phyloP scores from a whole-genome alignment of 352 stramenopile genomes.

The Pythium brassicae region DNA sequence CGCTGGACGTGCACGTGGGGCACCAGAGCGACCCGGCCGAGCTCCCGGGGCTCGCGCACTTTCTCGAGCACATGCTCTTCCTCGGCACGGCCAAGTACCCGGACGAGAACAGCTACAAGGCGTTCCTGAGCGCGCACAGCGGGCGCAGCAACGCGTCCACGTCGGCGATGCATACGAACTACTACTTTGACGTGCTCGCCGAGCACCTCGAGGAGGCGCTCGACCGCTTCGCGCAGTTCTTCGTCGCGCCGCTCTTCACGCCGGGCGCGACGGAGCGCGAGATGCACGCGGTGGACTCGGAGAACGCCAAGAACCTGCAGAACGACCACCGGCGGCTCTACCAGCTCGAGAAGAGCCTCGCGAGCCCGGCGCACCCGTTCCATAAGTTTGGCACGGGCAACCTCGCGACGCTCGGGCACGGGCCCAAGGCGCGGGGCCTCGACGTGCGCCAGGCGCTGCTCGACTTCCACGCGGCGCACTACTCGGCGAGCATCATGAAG shows the following conservation, averaged over 20 bases:
- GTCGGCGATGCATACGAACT: slow-evolving; percentile 95
- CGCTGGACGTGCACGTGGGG: slow-evolving; percentile 95
- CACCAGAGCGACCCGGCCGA: slow-evolving; percentile 87
- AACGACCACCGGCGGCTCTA: slow-evolving; percentile 87
- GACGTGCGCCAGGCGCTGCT: slow-evolving; percentile 73
- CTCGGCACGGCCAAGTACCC: slow-evolving; percentile 95
- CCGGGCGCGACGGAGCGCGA: slow-evolving; percentile 90
- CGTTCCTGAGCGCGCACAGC: slow-evolving; percentile 92
- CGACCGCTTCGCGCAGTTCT: slow-evolving; percentile 98
- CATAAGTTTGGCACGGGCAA: slow-evolving; percentile 91
- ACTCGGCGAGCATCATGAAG: slow-evolving; percentile 41
- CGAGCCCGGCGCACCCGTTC: slow-evolving; percentile 75
- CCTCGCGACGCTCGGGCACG: slow-evolving; percentile 62
- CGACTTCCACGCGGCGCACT: slow-evolving; percentile 87
- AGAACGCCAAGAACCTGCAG: slow-evolving; percentile 96
- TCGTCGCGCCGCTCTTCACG: slow-evolving; percentile 94
- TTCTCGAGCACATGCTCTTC: slow-evolving; percentile 98
- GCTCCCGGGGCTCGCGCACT: slow-evolving; percentile 88
- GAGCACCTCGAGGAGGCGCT: slow-evolving; percentile 79
- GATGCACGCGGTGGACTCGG: slow-evolving; percentile 95
- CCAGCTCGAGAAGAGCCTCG: slow-evolving; percentile 78
- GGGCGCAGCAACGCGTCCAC: slow-evolving; percentile 96
- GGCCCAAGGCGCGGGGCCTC: slow-evolving; percentile 30
- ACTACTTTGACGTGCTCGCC: slow-evolving; percentile 94
- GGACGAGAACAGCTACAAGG: slow-evolving; percentile 93